phyloP scores from a whole-genome alignment of 148 eudicot species.

The Heliosperma pusillum region DNA sequence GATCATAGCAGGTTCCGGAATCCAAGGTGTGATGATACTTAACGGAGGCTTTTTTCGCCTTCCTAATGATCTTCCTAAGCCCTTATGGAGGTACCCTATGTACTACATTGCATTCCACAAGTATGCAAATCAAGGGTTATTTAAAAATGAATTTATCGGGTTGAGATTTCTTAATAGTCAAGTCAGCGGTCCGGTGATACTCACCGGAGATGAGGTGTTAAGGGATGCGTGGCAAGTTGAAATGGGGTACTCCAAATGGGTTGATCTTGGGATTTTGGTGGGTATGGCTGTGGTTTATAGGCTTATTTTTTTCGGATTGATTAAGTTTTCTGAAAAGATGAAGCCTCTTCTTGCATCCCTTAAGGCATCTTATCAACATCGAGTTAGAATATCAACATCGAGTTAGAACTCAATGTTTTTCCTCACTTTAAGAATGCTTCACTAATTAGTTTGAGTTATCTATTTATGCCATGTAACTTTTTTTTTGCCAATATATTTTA shows the following conservation, averaged over 20 bases:
- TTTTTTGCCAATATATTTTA: too few species aligned
- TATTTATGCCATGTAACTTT: too few species aligned
- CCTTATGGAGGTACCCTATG: constrained; percentile 48
- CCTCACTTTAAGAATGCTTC: not conserved
- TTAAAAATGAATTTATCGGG: constrained; percentile 52
- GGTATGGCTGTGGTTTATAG: constrained; percentile 61
- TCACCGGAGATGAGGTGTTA: constrained; percentile 44
- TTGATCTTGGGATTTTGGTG: constrained; percentile 44
- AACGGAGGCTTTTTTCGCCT: constrained; percentile 51
- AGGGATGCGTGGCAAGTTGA: constrained; percentile 52
- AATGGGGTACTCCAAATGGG: constrained; percentile 66
- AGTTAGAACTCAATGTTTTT: not conserved
- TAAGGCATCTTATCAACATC: not conserved
- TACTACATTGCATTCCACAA: constrained; percentile 49
- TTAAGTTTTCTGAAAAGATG: constrained; percentile 36
- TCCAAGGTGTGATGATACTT: constrained; percentile 57
- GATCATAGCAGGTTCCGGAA: constrained; percentile 48
- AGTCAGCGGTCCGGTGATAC: constrained; percentile 19
- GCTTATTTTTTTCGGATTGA: constrained; percentile 44
- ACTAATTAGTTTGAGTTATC: too few species aligned
- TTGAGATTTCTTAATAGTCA: constrained; percentile 32
- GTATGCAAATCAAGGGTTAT: constrained; percentile 42
- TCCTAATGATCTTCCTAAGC: constrained; percentile 48
- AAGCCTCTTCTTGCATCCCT: constrained; percentile 30
- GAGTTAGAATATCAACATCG: not conserved